These are phyloP conservation scores for Tetracladium marchalianum DNA, from an alignment of 495 filamentous ascomycete genomes.

Conservation along the genomic window DNA sequence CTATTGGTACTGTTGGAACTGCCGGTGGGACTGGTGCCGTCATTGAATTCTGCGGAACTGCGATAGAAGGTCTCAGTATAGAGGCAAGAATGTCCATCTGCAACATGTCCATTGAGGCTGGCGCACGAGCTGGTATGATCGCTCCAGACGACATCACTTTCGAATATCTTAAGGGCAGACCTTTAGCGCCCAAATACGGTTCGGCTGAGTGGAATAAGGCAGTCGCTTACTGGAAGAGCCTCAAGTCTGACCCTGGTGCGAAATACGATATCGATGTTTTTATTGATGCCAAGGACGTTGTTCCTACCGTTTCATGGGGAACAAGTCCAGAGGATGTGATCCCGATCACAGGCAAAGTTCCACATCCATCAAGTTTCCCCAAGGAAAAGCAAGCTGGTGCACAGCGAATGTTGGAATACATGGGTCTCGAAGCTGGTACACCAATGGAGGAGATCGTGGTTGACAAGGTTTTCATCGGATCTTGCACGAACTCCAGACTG, in stretches of 20 bases:
- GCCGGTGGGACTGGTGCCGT: slow-evolving; percentile 91
- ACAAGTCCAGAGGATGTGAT: slow-evolving; percentile 94
- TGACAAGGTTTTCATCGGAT: slow-evolving; percentile 97
- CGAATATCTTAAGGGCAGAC: slow-evolving; percentile 85
- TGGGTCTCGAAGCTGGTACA: slow-evolving; percentile 80
- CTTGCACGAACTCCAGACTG: slow-evolving; percentile 94
- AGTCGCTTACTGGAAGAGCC: slow-evolving; percentile 75
- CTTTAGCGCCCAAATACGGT: slow-evolving; percentile 75
- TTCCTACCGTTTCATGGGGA: slow-evolving; percentile 92
- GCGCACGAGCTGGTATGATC: slow-evolving; percentile 93
- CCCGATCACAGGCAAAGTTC: slow-evolving; percentile 82
- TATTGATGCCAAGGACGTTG: slow-evolving; percentile 85
- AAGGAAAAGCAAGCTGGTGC: slow-evolving; percentile 67
- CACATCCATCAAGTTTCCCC: slow-evolving; percentile 76
- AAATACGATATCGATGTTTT: slow-evolving; percentile 80
- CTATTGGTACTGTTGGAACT: slow-evolving; percentile 90
- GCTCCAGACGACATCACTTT: slow-evolving; percentile 91
- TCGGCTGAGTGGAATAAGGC: slow-evolving; percentile 87
- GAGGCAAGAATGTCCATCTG: slow-evolving; percentile 98
- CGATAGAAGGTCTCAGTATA: slow-evolving; percentile 83
- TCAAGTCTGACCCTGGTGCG: slow-evolving; percentile 76
- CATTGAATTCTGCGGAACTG: slow-evolving; percentile 93
- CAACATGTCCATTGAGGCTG: slow-evolving; percentile 99
- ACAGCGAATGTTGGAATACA: slow-evolving; percentile 81
- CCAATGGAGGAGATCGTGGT: slow-evolving; percentile 82